Base-by-base conservation (phyloP, 2,329 filamentous ascomycete genomes). In the Mollisia scopiformis region DNA sequence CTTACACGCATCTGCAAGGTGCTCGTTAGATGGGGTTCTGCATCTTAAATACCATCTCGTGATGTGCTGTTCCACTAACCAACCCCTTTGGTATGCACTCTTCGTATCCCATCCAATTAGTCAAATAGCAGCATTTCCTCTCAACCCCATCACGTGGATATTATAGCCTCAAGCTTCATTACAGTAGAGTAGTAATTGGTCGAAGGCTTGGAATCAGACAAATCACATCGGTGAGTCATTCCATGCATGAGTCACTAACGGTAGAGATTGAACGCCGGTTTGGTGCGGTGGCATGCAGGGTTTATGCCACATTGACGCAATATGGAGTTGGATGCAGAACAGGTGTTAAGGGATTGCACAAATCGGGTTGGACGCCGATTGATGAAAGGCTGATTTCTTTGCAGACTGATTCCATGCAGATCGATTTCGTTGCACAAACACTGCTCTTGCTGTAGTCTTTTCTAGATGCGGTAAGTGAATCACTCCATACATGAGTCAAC, bases 21-120 rank as follows among this genome's bases (percentile, higher is more conserved):
- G 50, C 50, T 52, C 30, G 50, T 52, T 35, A 52, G n/a, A 52
- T 37, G 25, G n/a, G 30, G 13, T 13, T 8, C 39, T 43, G 19
- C 39, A 6, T 43, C 39, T 23, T 23, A 37, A 52, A 52, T 52
- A 25, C 30, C 50, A 52, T 52, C 50, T 52, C 50, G 50, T 52
- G 50, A 52, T 52, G 50, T 37, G 50, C 50, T 43, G 35, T 37
- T 37, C 35, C 35, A 37, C 35, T 37, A 37, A 37, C 35, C 35
- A 37, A 37, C 35, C 35, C 35, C 11, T 37, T 37, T 37, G 11
- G 35, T 37, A 37, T 37, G 35, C 35, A 37, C 35, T 37, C 35
- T 37, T 37, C 35, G 35, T 37, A 37, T 37, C 35, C 35, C 35
- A 37, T 37, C 35, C 35, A 16, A 37, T 37, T 37, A 8, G 35